Evolutionary conservation across 164 flowering plant genomes (phyloP).

Genomic region (Kingdonia uniflora): DNA sequence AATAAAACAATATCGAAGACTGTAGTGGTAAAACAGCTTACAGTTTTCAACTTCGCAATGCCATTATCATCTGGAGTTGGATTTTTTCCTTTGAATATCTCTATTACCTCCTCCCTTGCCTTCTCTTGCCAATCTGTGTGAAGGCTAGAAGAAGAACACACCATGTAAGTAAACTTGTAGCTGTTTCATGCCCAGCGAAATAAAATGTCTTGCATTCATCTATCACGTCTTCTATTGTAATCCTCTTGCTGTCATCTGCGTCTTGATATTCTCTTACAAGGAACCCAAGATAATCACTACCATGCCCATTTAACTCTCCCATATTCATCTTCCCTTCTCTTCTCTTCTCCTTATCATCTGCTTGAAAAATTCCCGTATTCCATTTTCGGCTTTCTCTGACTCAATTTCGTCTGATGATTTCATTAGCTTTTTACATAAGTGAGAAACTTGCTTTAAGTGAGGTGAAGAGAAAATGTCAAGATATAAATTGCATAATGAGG

Average conservation of each 20-base stretch:
- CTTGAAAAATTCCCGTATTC: constrained; percentile 16
- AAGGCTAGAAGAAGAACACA: constrained; percentile 26
- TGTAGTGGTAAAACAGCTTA: too few relatives aligned
- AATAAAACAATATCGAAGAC: too few relatives aligned
- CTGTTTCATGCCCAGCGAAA: too few relatives aligned
- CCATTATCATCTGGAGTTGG: constrained; percentile 15
- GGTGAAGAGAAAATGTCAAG: too few relatives aligned
- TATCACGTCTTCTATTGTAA: too few relatives aligned
- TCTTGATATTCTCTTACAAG: constrained; percentile 21
- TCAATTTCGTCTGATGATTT: constrained; percentile 23
- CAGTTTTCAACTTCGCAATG: constrained; percentile 21
- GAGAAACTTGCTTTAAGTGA: too few relatives aligned
- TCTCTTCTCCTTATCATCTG: constrained; percentile 22
- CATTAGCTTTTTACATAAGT: constrained; percentile 14
- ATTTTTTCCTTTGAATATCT: constrained; percentile 20
- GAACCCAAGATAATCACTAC: constrained; percentile 25
- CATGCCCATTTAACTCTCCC: constrained; percentile 9
- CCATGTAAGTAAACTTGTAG: too few relatives aligned
- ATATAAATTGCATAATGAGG: too few relatives aligned
- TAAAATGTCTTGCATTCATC: too few relatives aligned
- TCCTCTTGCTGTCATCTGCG: constrained; percentile 11
- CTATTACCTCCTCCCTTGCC: too few relatives aligned
- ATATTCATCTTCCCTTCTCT: constrained; percentile 7
- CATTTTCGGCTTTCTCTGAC: constrained; percentile 23
- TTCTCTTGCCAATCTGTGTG: too few relatives aligned